These are phyloP conservation scores for Populus ilicifolia DNA, from an alignment of 345 rosid species.

Conservation along the genomic window DNA sequence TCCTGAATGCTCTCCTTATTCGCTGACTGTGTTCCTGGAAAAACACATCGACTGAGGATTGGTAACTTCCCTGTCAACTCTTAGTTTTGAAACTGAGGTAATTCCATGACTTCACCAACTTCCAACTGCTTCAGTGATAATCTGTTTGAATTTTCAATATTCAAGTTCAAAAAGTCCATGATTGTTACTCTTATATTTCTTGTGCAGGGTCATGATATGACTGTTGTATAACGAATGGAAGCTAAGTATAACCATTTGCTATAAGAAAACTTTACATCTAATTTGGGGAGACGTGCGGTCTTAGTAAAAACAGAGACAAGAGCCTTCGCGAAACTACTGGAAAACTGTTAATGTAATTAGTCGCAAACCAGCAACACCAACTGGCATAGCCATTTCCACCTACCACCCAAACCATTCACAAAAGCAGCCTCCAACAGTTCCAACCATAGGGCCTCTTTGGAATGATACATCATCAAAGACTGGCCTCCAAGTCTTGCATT, in stretches of 20 bases:
- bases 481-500: constrained; percentile 50
- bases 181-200: not conserved
- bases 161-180: not conserved
- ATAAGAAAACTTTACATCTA: constrained; percentile 64
- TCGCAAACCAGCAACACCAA: constrained; percentile 41
- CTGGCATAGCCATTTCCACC: constrained; percentile 40
- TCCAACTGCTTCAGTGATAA: constrained; percentile 33
- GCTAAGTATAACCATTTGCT: constrained; percentile 59
- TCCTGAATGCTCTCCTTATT: constrained; percentile 46
- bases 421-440: constrained; percentile 37
- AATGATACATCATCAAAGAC: constrained; percentile 26
- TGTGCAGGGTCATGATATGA: constrained; percentile 62
- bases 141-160: not conserved
- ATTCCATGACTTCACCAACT: not conserved
- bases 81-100: constrained; percentile 78
- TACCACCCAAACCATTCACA: constrained; percentile 57
- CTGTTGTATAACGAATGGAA: constrained; percentile 83
- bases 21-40: constrained; percentile 47
- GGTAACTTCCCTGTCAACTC: constrained; percentile 54
- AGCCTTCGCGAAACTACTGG: constrained; percentile 64
- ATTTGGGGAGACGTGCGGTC: constrained; percentile 68
- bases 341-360: constrained; percentile 53
- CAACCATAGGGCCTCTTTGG: constrained; percentile 47
- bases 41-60: constrained; percentile 58
- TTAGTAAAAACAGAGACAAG: constrained; percentile 51